These are phyloP conservation scores for Pyropia yezoensis DNA, from an alignment of 23 red algal genomes.

Conservation along the genomic window DNA sequence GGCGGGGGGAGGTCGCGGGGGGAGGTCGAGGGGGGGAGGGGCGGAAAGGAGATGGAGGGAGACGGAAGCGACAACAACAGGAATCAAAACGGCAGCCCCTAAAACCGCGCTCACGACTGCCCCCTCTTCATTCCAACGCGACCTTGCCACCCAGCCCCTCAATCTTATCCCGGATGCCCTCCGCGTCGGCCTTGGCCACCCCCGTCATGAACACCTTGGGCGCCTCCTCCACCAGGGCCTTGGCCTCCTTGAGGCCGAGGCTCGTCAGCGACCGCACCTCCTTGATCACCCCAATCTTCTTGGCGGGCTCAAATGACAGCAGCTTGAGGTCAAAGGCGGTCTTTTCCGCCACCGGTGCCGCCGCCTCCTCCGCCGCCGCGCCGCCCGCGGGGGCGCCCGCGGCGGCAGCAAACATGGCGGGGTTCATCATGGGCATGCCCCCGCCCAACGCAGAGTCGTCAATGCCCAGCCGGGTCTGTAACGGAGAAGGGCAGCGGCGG, in stretches of 20 bases:
- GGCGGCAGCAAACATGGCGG: constrained; percentile 65
- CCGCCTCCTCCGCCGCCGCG: constrained; percentile 26
- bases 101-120: background rate
- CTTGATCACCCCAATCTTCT: constrained; percentile 99
- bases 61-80: too few relatives aligned
- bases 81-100: too few relatives aligned
- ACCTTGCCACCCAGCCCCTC: constrained; percentile 80
- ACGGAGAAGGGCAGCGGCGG: too few relatives aligned
- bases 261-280: constrained; percentile 86
- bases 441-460: constrained; percentile 21
- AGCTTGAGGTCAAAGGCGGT: constrained; percentile 86
- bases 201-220: constrained; percentile 88
- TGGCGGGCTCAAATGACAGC: constrained; percentile 82
- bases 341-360: constrained; percentile 71
- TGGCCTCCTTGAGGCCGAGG: constrained; percentile 98
- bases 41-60: too few relatives aligned
- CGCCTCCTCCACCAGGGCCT: constrained; percentile 91
- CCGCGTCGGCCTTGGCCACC: constrained; percentile 87
- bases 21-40: too few relatives aligned
- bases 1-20: too few relatives aligned
- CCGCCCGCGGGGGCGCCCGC: constrained; percentile 4
- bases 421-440: constrained; percentile 50
- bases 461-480: constrained; percentile 48
- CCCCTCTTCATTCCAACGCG: constrained; percentile 30
- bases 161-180: constrained; percentile 72